A percentile compares a stretch with the other conserved stretches of the same genome.
These are phyloP conservation scores for Capsicum rhomboideum DNA, from an alignment of 257 asterid genomes.

Conservation along the genomic window DNA sequence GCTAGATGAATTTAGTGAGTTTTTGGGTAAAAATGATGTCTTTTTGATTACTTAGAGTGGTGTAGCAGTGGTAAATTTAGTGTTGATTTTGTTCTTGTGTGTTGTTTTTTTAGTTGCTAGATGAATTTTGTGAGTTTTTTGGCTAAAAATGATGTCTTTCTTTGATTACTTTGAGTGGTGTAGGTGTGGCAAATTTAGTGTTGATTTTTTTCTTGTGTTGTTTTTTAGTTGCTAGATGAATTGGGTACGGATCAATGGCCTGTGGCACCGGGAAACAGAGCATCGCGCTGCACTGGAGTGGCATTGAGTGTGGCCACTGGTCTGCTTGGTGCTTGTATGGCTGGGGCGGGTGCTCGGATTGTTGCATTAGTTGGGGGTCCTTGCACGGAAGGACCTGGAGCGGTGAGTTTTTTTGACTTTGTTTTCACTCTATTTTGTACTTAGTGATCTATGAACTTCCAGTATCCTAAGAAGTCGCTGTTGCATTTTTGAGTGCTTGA, in stretches of 20 bases:
- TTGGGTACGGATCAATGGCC: constrained; percentile 84
- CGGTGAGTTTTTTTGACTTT: constrained; percentile 49
- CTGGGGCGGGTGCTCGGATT: constrained; percentile 83
- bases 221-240: constrained; percentile 75
- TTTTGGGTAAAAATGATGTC: neutral
- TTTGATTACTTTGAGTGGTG: neutral
- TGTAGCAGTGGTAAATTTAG: neutral
- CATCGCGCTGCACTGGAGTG: constrained; percentile 84
- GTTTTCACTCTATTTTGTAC: neutral
- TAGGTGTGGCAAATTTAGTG: neutral
- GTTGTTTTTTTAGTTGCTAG: constrained; percentile 56
- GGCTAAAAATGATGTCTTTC: neutral
- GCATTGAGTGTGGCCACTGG: constrained; percentile 94
- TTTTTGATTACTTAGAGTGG: neutral
- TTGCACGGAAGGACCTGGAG: constrained; percentile 98
- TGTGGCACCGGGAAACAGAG: constrained; percentile 76
- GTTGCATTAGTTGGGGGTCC: constrained; percentile 94
- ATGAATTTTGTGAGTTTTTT: constrained; percentile 33
- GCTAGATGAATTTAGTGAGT: constrained; percentile 52
- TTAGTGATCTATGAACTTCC: neutral
- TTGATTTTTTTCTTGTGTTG: neutral
- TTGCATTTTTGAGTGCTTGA: neutral
- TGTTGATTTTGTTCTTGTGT: neutral
- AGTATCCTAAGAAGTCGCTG: neutral
- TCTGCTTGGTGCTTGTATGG: constrained; percentile 70